These are phyloP conservation scores for Sclerotinia subarctica DNA, from an alignment of 2,329 filamentous ascomycete species.

Conservation along the genomic window DNA sequence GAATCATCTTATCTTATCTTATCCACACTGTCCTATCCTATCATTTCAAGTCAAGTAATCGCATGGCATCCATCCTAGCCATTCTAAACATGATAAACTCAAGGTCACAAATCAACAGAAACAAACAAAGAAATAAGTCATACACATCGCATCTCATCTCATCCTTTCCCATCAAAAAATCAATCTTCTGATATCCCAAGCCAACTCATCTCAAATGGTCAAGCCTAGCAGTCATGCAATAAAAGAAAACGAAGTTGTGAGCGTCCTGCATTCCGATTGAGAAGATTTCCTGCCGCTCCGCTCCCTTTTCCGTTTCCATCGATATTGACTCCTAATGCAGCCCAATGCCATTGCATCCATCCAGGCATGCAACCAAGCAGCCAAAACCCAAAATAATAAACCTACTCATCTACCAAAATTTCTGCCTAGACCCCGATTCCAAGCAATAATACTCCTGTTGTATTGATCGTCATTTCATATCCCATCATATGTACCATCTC, in stretches of 20 bases:
- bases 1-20: too few relatives aligned
- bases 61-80: background rate
- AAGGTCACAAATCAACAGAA: too few relatives aligned
- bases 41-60: background rate
- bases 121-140: too few relatives aligned
- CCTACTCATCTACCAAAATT: background rate
- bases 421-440: background rate
- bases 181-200: background rate
- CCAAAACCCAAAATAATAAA: background rate
- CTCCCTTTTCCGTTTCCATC: background rate
- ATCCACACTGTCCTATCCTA: too few relatives aligned
- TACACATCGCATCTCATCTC: background rate
- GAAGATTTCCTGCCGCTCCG: background rate
- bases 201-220: background rate
- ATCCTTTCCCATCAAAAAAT: background rate
- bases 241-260: background rate
- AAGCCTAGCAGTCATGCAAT: background rate
- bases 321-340: background rate
- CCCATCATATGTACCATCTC: conserved; percentile 11
- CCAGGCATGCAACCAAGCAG: background rate
- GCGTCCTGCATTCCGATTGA: background rate
- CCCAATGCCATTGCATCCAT: background rate
- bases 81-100: too few relatives aligned
- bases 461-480: background rate
- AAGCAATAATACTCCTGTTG: background rate